Conservation (phyloP, 805 yeast genomes). For the Kregervanrija fluxuum region DNA sequence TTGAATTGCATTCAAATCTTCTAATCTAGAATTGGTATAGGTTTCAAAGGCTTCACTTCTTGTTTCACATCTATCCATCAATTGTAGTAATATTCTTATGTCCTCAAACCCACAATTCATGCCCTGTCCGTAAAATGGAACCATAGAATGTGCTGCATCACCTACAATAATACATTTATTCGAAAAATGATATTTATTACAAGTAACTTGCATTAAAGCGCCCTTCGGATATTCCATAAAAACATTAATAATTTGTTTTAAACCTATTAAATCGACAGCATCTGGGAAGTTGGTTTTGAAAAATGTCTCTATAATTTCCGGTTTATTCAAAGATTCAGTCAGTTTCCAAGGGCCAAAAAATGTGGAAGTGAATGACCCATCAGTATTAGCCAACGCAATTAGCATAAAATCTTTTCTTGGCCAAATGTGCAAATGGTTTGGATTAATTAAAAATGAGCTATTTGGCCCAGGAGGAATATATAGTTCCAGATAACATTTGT, state of each 20-base stretch:
- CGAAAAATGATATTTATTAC: slow-evolving; percentile 59
- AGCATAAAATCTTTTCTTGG: slow-evolving; percentile 83
- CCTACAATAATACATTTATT: slow-evolving; percentile 69
- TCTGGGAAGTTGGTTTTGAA: slow-evolving; percentile 63
- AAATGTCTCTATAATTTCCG: slow-evolving; percentile 38
- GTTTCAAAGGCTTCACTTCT: slow-evolving; percentile 42
- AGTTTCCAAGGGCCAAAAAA: slow-evolving; percentile 76
- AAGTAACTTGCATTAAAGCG: slow-evolving; percentile 64
- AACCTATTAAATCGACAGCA: slow-evolving; percentile 63
- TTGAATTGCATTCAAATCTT: slow-evolving; percentile 69
- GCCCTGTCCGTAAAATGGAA: slow-evolving; percentile 97
- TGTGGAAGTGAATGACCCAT: slow-evolving; percentile 85
- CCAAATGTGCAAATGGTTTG: slow-evolving; percentile 88
- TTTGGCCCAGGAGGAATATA: slow-evolving; percentile 54
- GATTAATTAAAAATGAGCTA: slow-evolving; percentile 45
- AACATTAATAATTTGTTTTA: slow-evolving; percentile 35
- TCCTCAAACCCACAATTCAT: slow-evolving; percentile 97
- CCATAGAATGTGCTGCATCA: slow-evolving; percentile 96
- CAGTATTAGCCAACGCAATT: slow-evolving; percentile 79
- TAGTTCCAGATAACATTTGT: slow-evolving; percentile 76
- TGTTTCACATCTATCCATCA: slow-evolving; percentile 33
- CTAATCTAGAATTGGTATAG: slow-evolving; percentile 50
- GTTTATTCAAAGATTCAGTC: slow-evolving; percentile 44
- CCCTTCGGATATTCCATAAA: slow-evolving; percentile 64
- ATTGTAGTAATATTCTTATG: slow-evolving; percentile 56